Evolutionary conservation across 1,139 yeast genomes (phyloP), one percentile per base, ranked within the genome.

Genomic region (Yamadazyma spencermartinsiae): DNA sequence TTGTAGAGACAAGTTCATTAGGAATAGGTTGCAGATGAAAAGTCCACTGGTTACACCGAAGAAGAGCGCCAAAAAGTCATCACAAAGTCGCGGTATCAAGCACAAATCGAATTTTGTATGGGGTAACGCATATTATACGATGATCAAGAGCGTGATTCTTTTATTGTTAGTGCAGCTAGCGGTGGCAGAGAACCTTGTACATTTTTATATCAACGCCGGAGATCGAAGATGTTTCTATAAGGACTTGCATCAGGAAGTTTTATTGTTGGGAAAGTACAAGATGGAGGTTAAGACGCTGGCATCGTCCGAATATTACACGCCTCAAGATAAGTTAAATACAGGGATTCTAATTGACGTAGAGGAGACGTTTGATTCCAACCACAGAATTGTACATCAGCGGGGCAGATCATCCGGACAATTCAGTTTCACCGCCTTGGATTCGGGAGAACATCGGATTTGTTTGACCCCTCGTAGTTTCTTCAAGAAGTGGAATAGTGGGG

Each of bases 1-100:
- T 49, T 87, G 80, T 16, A 90, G 71, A n/a, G 95, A 75, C 36
- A 88, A 72, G 60, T 90, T 90, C 95, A 86, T 42, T 6, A 10
- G 10, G 7, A 14, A 6, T 12, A 9, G 29, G 17, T 6, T 4
- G 11, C 7, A 24, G 27, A 24, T 19, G 6, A 9, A 19, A 19
- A 9, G 21, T 7, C n/a, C 7, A n/a, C 6, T 25, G n/a, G 28
- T 25, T n/a, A 12, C n/a, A n/a, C n/a, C n/a, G n/a, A n/a, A n/a
- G n/a, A n/a, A n/a, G n/a, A n/a, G n/a, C n/a, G n/a, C n/a, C n/a
- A n/a, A n/a, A 25, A 25, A 25, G n/a, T 8, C 23, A 20, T 20
- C 23, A 8, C 23, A 10, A 20, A 20, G 23, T 20, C 10, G 23
- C 23, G 10, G 10, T n/a, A n/a, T n/a, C n/a, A n/a, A n/a, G n/a